Base-by-base conservation (phyloP, 208 protist genomes). In the Angomonas deanei region DNA sequence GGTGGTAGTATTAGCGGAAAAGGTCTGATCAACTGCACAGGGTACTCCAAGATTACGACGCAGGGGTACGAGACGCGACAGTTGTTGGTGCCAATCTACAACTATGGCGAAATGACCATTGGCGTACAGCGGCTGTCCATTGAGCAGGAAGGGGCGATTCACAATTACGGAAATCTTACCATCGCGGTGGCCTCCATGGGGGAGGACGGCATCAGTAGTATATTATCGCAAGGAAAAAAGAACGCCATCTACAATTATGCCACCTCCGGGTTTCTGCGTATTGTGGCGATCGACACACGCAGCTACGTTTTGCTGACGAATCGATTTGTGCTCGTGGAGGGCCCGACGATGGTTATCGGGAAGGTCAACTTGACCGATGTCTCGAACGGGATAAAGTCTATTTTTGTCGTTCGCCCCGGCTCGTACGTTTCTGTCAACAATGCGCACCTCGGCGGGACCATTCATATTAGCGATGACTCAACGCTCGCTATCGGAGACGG, bases 81-180 rank as follows among this genome's bases (percentile, higher is more conserved):
- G 47, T 62, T 92, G 11, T 66, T 71, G 2, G 76, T 88, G 50
- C 66, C 78, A 31, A 73, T 92, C 33, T 70, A 78, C 60, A 92
- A 92, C 74, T 88, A 84, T 60, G 85, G 81, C 50, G 80, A 86
- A 21, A 88, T 92, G 78, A 81, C 74, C n/a, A 86, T 92, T 28
- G 85, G 88, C 70, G 76, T 86, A 49, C 81, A 84, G 63, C 79
- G 81, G 15, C 72, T 92, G 17, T 62, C 65, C 31, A 33, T 92
- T 26, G 76, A 84, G 53, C 69, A 68, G 15, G 76, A 84, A 2
- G 85, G 85, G 1, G 75, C 70, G 23, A 82, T 92, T 38, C 76
- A 92, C 70, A 92, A 92, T 59, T 88, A 83, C 55, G 85, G 85
- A 48, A 86, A 86, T 63, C 70, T 92, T 19, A 88, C 81, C 21